Base-by-base conservation (phyloP, 768 basidiomycete species). In the Podaxis sp. region DNA sequence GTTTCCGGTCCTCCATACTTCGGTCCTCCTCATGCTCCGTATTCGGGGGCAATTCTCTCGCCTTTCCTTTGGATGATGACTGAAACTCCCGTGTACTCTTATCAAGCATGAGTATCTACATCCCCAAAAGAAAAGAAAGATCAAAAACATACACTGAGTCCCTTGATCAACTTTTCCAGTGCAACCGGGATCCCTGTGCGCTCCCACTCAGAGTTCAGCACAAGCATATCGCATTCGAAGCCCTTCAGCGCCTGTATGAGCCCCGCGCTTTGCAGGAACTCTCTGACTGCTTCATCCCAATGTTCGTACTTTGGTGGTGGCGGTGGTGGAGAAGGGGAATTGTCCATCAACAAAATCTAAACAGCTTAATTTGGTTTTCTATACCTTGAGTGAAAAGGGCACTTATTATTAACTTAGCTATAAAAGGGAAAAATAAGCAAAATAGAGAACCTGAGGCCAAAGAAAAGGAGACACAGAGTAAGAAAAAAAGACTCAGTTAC, bases 131-230 rank as follows among this genome's bases (percentile, higher is more conserved):
- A 51, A 8, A 27, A 22, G 25, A 57, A 15, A 66, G 36, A 37
- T 37, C 2, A 53, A 50, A 19, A 47, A 49, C 40, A 11, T 43
- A 29, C 59, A 59, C 50, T 17, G 43, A 52, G 74, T 62, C 80
- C 79, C 41, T 77, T 74, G 38, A 80, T 72, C 27, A 91, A 71
- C 27, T 81, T 79, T 3, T 74, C 73, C 36, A 92, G 71, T 3
- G 89, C 89, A 0, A 69, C 74, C 9, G 85, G 83, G 6, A 90
- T 76, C n/a, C 74, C 78, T 61, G 77, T 75, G 40, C 77, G 76
- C 72, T 91, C 90, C 82, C 85, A 89, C 1, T 84, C 82, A 0
- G 79, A 69, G 64, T 85, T 91, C 75, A 91, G 72, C n/a, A 90
- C 80, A 4, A 91, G 69, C 75, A 91, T 81, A 67, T 93, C 90